phyloP scores from a whole-genome alignment of 225 moss, liverwort and hornwort species.

The Bryum argenteum region DNA sequence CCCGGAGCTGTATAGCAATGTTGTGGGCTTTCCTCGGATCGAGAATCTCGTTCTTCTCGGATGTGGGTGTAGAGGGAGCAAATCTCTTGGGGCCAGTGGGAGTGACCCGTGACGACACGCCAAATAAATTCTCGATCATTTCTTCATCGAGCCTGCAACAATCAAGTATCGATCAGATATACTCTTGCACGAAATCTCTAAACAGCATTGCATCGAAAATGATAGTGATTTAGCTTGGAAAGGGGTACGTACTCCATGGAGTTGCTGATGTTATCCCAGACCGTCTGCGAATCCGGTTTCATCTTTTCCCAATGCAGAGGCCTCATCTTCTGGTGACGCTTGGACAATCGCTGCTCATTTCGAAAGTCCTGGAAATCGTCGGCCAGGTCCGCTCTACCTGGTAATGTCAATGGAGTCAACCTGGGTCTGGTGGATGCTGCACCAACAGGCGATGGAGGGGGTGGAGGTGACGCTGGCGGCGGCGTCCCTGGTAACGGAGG shows the following conservation, averaged over 20 bases:
- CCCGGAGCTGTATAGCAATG: conserved; percentile 81
- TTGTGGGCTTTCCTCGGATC: conserved; percentile 80
- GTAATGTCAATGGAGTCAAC: conserved; percentile 40
- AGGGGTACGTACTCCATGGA: conserved; percentile 76
- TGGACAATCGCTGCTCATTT: conserved; percentile 22
- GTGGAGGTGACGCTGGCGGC: conserved; percentile 29
- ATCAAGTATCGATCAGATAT: neutral
- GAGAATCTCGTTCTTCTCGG: conserved; percentile 45
- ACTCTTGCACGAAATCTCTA: neutral
- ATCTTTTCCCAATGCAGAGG: conserved; percentile 96
- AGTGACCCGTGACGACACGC: conserved; percentile 35
- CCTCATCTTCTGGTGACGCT: conserved; percentile 68
- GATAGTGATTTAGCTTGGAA: neutral
- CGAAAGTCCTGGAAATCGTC: conserved; percentile 33
- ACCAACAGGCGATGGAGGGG: conserved; percentile 1
- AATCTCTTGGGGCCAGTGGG: conserved; percentile 26
- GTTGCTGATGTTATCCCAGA: conserved; percentile 88
- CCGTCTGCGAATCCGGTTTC: conserved; percentile 70
- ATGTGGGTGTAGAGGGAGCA: neutral
- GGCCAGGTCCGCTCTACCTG: conserved; percentile 36
- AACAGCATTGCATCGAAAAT: neutral
- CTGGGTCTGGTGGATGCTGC: conserved; percentile 25
- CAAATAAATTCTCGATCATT: conserved; percentile 71
- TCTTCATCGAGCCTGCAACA: conserved; percentile 65
- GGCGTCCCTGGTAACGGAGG: neutral